phyloP scores from a whole-genome alignment of 2,329 filamentous ascomycete genomes.

The Intubia oerlemansii region DNA sequence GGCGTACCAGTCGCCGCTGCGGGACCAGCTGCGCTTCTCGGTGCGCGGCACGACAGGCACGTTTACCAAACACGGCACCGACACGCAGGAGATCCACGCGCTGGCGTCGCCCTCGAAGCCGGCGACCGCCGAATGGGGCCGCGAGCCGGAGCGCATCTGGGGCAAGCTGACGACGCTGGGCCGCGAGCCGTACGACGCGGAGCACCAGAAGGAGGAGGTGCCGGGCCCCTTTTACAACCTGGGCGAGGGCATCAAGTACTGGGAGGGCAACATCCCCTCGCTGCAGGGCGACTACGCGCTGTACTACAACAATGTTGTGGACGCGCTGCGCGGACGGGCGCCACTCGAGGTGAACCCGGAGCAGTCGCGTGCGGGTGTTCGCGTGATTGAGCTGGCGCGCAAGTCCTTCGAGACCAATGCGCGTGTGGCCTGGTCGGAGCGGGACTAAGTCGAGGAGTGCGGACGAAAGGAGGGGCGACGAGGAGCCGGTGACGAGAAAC shows the following conservation, averaged over 20 bases:
- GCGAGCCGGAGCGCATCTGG: constrained; percentile 15
- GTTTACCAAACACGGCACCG: constrained; percentile 17
- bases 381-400: constrained; percentile 19
- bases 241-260: too few species aligned
- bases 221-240: constrained; percentile 13
- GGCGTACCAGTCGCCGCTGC: constrained; percentile 32
- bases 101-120: constrained; percentile 5
- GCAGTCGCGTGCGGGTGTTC: constrained; percentile 16
- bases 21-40: constrained; percentile 38
- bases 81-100: constrained; percentile 15
- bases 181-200: constrained; percentile 14
- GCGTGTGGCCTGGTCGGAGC: constrained; percentile 5
- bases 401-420: constrained; percentile 10
- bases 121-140: constrained; percentile 12
- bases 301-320: constrained; percentile 19
- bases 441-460: neutral
- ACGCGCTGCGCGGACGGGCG: constrained; percentile 17
- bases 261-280: constrained; percentile 16
- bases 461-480: too few species aligned
- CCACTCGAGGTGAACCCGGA: constrained; percentile 17
- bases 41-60: constrained; percentile 36
- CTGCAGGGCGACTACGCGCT: constrained; percentile 18
- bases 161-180: constrained; percentile 17
- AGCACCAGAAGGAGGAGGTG: constrained; percentile 12
- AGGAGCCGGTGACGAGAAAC: too few species aligned